A percentile compares a stretch with the other conserved stretches of the same genome.
These are phyloP conservation scores for Volvox carteri DNA, from an alignment of 163 green algal genomes.

Conservation along the genomic window DNA sequence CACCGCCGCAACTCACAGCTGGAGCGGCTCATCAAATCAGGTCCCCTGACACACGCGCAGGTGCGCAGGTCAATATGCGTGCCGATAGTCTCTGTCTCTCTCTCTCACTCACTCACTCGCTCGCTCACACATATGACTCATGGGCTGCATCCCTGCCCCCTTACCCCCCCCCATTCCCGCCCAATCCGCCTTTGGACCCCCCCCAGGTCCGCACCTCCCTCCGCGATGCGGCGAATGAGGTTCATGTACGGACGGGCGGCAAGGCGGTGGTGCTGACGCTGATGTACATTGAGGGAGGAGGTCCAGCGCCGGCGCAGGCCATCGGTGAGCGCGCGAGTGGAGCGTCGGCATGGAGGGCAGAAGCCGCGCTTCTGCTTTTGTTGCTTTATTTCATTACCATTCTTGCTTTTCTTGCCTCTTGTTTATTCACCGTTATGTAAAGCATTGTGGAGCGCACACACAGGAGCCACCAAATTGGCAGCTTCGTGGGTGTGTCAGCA, in stretches of 20 bases:
- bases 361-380: no score
- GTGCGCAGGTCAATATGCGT: not conserved
- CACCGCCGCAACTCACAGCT: conserved; percentile 30
- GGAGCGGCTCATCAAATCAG: conserved; percentile 25
- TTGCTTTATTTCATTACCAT: no score
- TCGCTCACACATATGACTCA: no score
- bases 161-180: not conserved
- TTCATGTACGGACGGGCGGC: conserved; percentile 34
- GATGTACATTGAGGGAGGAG: conserved; percentile 16
- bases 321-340: conserved; percentile 30
- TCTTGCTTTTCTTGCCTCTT: no score
- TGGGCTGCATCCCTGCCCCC: no score
- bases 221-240: conserved; percentile 27
- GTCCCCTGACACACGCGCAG: not conserved
- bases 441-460: no score
- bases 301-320: conserved; percentile 4
- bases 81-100: not conserved
- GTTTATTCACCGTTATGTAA: no score
- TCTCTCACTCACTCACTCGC: not conserved
- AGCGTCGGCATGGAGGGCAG: no score
- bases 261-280: conserved; percentile 46
- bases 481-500: no score
- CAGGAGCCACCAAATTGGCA: no score
- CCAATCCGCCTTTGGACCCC: not conserved
- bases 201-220: conserved; percentile 22